These are phyloP conservation scores for Ramularia endophylla DNA, from an alignment of 2,329 filamentous ascomycete genomes.

Conservation along the genomic window DNA sequence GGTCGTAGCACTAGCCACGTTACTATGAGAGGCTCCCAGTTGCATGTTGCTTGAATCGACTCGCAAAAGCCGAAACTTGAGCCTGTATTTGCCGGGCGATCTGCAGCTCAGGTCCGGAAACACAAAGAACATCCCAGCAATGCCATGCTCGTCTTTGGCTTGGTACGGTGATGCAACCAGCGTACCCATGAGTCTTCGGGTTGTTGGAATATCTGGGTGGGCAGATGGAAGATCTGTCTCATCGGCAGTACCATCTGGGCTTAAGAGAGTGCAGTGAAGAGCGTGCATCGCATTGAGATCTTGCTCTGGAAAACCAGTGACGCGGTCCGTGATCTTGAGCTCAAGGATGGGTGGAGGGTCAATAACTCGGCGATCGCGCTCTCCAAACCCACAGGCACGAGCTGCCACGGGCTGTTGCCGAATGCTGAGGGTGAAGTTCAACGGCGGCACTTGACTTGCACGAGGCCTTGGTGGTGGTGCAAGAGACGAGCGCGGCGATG, in stretches of 20 bases:
- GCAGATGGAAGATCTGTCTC: constrained; percentile 49
- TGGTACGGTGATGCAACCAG: constrained; percentile 71
- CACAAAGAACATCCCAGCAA: constrained; percentile 77
- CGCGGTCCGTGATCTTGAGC: constrained; percentile 57
- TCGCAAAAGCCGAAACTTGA: constrained; percentile 68
- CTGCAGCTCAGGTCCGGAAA: constrained; percentile 78
- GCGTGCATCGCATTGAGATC: constrained; percentile 54
- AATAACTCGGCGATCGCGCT: constrained; percentile 73
- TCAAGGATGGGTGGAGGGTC: constrained; percentile 80
- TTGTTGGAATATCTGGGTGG: constrained; percentile 56
- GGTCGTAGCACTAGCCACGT: constrained; percentile 53
- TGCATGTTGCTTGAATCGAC: constrained; percentile 57
- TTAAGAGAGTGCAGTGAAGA: constrained; percentile 71
- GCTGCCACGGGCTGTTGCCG: constrained; percentile 75
- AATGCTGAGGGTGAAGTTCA: constrained; percentile 50
- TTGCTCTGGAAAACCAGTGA: constrained; percentile 49
- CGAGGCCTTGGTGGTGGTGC: constrained; percentile 10
- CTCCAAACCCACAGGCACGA: constrained; percentile 75
- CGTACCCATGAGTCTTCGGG: constrained; percentile 72
- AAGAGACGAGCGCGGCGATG: constrained; percentile 22
- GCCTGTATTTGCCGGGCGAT: constrained; percentile 67
- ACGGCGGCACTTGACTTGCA: constrained; percentile 19
- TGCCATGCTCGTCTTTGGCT: constrained; percentile 64
- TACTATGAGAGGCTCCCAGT: constrained; percentile 46
- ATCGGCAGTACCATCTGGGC: constrained; percentile 61